Percentiles rank a stretch among this genome's conserved stretches.
Conservation (phyloP, 257 asterid genomes). For the Solanum medicagineum region DNA sequence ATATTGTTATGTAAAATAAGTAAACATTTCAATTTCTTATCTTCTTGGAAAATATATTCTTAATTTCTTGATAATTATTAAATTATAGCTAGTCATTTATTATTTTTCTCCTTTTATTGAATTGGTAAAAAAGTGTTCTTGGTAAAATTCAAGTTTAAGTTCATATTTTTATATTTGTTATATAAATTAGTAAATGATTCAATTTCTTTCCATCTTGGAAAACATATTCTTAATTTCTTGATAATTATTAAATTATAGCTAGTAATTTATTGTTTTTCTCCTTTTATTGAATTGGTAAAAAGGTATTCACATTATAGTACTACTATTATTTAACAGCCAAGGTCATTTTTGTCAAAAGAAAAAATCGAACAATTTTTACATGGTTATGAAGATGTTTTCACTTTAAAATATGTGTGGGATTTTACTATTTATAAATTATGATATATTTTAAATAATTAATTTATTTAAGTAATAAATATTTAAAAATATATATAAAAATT, state of each 20-base stretch:
- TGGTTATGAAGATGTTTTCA: background rate
- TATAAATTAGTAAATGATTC: too few species aligned
- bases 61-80: background rate
- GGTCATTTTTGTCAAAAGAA: background rate
- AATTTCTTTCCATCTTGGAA: too few species aligned
- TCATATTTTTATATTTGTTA: too few species aligned
- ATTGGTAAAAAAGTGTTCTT: background rate
- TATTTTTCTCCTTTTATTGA: background rate
- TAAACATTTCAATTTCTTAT: too few species aligned
- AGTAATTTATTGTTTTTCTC: background rate
- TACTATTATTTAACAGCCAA: background rate
- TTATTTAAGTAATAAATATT: fast-evolving
- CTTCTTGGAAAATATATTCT: too few species aligned
- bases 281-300: background rate
- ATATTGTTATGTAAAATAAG: too few species aligned
- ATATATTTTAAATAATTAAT: too few species aligned
- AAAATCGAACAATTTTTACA: background rate
- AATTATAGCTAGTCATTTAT: background rate
- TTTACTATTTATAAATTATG: too few species aligned
- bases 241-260: background rate
- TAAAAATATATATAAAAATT: too few species aligned
- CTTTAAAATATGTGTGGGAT: background rate
- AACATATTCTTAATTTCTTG: too few species aligned
- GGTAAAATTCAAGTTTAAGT: too few species aligned
- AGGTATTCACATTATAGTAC: background rate